phyloP scores from a whole-genome alignment of 108 stramenopile species.

The Nannochloropsis salina region DNA sequence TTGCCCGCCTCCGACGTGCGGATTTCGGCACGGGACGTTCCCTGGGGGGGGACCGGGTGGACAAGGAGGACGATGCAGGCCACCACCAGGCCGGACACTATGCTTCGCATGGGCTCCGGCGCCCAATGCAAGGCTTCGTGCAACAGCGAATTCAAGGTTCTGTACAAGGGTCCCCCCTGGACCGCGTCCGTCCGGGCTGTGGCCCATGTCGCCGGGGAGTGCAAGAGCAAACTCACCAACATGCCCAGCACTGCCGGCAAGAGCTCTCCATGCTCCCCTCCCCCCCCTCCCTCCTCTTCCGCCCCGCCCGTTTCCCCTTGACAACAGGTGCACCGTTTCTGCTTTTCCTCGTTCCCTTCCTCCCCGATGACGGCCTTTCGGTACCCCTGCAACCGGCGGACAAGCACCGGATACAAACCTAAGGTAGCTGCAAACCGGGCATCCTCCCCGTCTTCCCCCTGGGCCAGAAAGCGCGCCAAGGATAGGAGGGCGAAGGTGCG shows the following conservation, averaged over 20 bases:
- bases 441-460: slow-evolving; percentile 4
- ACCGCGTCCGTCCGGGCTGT: background rate
- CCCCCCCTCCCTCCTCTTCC: background rate
- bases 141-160: background rate
- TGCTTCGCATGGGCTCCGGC: background rate
- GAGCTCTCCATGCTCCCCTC: background rate
- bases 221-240: background rate
- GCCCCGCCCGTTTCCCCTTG: background rate
- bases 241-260: background rate
- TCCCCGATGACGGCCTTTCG: background rate
- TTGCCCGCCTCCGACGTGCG: too few relatives aligned
- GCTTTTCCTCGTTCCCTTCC: background rate
- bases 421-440: background rate
- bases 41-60: background rate
- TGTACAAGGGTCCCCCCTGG: background rate
- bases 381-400: background rate
- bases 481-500: background rate
- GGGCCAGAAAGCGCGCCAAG: background rate
- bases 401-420: background rate
- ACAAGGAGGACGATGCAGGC: background rate
- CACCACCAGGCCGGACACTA: background rate
- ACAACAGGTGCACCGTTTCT: background rate
- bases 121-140: background rate
- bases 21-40: background rate
- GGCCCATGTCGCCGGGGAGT: background rate